Conservation (phyloP, 1,284 basidiomycete genomes). For the Rhodotorula sp. region DNA sequence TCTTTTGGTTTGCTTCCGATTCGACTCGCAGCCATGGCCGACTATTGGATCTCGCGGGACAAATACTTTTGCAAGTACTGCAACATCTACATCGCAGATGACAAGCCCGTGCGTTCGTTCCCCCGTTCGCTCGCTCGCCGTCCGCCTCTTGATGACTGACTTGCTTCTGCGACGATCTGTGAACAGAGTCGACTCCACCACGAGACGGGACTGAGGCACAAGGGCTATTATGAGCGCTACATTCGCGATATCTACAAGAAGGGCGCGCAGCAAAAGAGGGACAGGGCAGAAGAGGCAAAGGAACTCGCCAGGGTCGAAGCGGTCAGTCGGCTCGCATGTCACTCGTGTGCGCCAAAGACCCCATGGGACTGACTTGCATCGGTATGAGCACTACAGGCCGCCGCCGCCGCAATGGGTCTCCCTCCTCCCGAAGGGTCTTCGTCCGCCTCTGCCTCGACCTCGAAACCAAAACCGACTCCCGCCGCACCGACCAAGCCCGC, state of each 20-base stretch:
- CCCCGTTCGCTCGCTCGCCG: too few relatives aligned
- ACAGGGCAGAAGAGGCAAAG: conserved; percentile 76
- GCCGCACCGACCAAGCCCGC: conserved; percentile 49
- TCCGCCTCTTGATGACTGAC: conserved; percentile 3
- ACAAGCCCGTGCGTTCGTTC: conserved; percentile 70
- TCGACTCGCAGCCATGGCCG: conserved; percentile 29
- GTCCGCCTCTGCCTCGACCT: conserved; percentile 27
- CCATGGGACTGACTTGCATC: background rate
- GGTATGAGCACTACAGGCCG: conserved; percentile 46
- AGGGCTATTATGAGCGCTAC: conserved; percentile 89
- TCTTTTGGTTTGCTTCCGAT: too few relatives aligned
- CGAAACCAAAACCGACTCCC: conserved; percentile 12
- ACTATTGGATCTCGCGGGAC: conserved; percentile 56
- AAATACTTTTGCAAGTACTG: conserved; percentile 65
- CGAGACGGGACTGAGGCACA: conserved; percentile 89
- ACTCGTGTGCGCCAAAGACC: background rate
- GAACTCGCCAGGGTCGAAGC: conserved; percentile 84
- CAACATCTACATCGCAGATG: conserved; percentile 87
- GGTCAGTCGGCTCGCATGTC: conserved; percentile 56
- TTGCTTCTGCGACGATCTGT: too few relatives aligned
- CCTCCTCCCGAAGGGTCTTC: conserved; percentile 33
- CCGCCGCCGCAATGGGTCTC: conserved; percentile 43
- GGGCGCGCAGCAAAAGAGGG: conserved; percentile 83
- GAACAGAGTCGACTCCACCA: conserved; percentile 81
- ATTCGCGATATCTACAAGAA: conserved; percentile 88